Conservation (phyloP, 805 yeast genomes). For the Clavispora carvajalis region DNA sequence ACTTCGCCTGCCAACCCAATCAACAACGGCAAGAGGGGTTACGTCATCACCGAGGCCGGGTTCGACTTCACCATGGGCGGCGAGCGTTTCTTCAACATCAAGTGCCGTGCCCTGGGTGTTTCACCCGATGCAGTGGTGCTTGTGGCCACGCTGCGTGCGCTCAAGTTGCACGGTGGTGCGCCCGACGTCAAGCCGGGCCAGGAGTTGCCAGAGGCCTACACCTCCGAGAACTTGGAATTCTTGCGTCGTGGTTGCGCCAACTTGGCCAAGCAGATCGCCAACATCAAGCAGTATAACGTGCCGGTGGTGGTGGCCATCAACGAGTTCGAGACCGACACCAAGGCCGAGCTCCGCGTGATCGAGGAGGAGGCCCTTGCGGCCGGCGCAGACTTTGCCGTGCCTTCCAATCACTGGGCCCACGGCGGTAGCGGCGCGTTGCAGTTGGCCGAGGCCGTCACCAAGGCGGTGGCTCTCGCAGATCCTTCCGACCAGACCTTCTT, state of each 20-base stretch:
- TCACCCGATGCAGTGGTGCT: slow-evolving; percentile 86
- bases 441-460: slow-evolving; percentile 77
- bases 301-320: slow-evolving; percentile 96
- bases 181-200: slow-evolving; percentile 95
- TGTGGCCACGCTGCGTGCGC: slow-evolving; percentile 95
- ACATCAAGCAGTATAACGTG: slow-evolving; percentile 77
- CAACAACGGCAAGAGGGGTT: slow-evolving; percentile 56
- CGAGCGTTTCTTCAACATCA: slow-evolving; percentile 92
- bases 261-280: slow-evolving; percentile 83
- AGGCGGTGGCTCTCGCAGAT: slow-evolving; percentile 47
- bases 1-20: slow-evolving; percentile 49
- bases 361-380: slow-evolving; percentile 77
- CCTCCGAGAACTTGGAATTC: slow-evolving; percentile 73
- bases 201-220: slow-evolving; percentile 75
- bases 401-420: slow-evolving; percentile 90
- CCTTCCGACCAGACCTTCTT: slow-evolving; percentile 43
- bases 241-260: slow-evolving; percentile 79
- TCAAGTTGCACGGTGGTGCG: slow-evolving; percentile 95
- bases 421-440: slow-evolving; percentile 90
- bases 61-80: slow-evolving; percentile 99
- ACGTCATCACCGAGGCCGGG: slow-evolving; percentile 96
- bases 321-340: slow-evolving; percentile 77
- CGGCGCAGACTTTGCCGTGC: slow-evolving; percentile 91
- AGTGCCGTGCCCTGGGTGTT: slow-evolving; percentile 87
- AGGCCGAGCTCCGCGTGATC: slow-evolving; percentile 72